Conservation (phyloP, 805 yeast species). For the Tetrapisispora pingtungensis region DNA sequence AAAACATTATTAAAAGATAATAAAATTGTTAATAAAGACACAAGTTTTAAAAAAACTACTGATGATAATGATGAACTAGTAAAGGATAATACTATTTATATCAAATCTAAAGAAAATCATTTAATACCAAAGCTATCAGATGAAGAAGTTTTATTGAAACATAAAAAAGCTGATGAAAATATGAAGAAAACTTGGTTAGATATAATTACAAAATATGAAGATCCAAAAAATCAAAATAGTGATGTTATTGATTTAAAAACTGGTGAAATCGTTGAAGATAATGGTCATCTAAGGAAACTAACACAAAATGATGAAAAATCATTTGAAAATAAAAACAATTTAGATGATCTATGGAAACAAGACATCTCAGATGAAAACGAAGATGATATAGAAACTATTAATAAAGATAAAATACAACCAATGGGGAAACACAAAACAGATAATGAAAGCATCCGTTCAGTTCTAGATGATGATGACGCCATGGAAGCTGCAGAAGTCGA, state of each 20-base stretch:
- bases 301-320: slow-evolving; percentile 1
- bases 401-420: background rate
- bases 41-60: no score
- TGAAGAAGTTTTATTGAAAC: slow-evolving; percentile 27
- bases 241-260: slow-evolving; percentile 57
- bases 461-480: background rate
- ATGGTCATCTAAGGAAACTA: slow-evolving; percentile 57
- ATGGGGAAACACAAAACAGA: background rate
- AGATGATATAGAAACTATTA: background rate
- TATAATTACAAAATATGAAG: slow-evolving; percentile 45
- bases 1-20: slow-evolving; percentile 14
- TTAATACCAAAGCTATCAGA: slow-evolving; percentile 26
- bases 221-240: slow-evolving; percentile 40
- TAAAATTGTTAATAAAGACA: background rate
- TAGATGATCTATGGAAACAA: slow-evolving; percentile 2
- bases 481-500: slow-evolving; percentile 1
- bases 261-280: slow-evolving; percentile 53
- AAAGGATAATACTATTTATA: slow-evolving; percentile 15
- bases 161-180: slow-evolving; percentile 28
- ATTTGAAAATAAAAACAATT: no score
- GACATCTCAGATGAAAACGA: slow-evolving; percentile 1
- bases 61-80: background rate
- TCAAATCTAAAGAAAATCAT: slow-evolving; percentile 25
- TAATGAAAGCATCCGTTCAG: no score
- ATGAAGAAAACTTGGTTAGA: slow-evolving; percentile 38